These are phyloP conservation scores for Conticribra guillardii DNA, from an alignment of 108 stramenopile genomes.

Conservation along the genomic window DNA sequence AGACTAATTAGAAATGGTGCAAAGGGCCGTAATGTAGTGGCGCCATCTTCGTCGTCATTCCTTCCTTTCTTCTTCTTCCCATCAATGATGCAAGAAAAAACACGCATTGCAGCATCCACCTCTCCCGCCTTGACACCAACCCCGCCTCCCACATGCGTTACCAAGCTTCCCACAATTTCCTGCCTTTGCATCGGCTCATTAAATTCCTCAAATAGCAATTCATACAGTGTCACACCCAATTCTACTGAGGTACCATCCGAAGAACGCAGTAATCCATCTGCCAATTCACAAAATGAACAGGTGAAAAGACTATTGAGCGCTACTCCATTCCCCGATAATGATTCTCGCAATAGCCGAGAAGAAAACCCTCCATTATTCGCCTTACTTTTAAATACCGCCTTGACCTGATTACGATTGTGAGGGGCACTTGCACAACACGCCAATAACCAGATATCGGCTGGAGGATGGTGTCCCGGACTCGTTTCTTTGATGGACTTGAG, in stretches of 20 bases:
- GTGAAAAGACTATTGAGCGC: constrained; percentile 38
- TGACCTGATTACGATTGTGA: constrained; percentile 51
- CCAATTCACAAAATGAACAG: constrained; percentile 41
- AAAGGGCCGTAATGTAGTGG: constrained; percentile 44
- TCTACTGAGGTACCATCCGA: constrained; percentile 18
- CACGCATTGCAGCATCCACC: constrained; percentile 58
- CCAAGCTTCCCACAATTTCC: constrained; percentile 26
- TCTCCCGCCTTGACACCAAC: constrained; percentile 39
- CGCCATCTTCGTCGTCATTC: constrained; percentile 11
- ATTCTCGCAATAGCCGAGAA: constrained; percentile 24
- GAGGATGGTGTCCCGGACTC: constrained; percentile 23
- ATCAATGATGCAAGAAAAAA: constrained; percentile 43
- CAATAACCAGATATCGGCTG: constrained; percentile 55
- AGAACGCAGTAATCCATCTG: constrained; percentile 41
- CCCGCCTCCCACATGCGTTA: constrained; percentile 47
- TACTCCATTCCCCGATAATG: constrained; percentile 39
- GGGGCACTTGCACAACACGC: constrained; percentile 51
- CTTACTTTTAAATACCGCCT: constrained; percentile 36
- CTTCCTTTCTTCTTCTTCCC: constrained; percentile 3
- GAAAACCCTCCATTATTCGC: constrained; percentile 43
- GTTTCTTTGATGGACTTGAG: constrained; percentile 43
- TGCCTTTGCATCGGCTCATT: constrained; percentile 45
- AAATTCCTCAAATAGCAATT: constrained; percentile 46
- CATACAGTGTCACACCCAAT: constrained; percentile 50
- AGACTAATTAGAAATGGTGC: constrained; percentile 43